Percentiles rank a stretch among this genome's conserved stretches.
These are phyloP conservation scores for Rhododendron williamsianum DNA, from an alignment of 148 eudicot genomes.

Conservation along the genomic window DNA sequence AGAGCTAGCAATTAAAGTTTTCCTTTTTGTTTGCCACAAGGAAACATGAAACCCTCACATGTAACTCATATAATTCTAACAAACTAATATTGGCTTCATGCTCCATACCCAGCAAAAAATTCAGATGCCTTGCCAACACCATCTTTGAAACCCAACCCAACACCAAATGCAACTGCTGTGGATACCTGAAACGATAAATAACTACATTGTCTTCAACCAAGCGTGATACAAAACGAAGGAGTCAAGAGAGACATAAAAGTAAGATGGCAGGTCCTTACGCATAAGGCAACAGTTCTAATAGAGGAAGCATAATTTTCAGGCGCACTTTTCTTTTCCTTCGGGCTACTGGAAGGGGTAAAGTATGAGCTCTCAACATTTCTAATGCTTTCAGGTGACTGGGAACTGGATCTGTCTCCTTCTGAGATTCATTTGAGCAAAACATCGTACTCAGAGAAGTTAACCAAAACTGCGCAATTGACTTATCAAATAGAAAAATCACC, in stretches of 20 bases:
- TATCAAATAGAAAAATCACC: neutral
- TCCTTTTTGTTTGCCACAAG: neutral
- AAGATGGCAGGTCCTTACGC: constrained; percentile 42
- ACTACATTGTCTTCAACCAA: constrained; percentile 28
- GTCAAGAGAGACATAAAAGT: neutral
- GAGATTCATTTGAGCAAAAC: constrained; percentile 21
- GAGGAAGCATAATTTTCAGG: constrained; percentile 40
- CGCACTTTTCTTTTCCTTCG: constrained; percentile 25
- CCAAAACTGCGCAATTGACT: neutral
- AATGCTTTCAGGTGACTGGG: constrained; percentile 27
- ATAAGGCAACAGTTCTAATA: constrained; percentile 67
- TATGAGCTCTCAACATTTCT: constrained; percentile 22
- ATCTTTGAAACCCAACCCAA: constrained; percentile 78
- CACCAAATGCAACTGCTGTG: constrained; percentile 82
- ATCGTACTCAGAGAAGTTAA: neutral
- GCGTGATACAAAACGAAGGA: constrained; percentile 3
- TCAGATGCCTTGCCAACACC: constrained; percentile 90
- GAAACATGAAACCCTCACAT: constrained; percentile 4
- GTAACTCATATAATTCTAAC: neutral
- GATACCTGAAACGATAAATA: constrained; percentile 50
- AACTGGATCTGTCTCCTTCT: constrained; percentile 37
- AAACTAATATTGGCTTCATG: neutral
- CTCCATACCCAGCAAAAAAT: constrained; percentile 92
- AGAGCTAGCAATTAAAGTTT: neutral
- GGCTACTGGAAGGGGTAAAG: constrained; percentile 23